Evolutionary conservation across 2,329 filamentous ascomycete species (phyloP).

Genomic region (Fusarium sp.): DNA sequence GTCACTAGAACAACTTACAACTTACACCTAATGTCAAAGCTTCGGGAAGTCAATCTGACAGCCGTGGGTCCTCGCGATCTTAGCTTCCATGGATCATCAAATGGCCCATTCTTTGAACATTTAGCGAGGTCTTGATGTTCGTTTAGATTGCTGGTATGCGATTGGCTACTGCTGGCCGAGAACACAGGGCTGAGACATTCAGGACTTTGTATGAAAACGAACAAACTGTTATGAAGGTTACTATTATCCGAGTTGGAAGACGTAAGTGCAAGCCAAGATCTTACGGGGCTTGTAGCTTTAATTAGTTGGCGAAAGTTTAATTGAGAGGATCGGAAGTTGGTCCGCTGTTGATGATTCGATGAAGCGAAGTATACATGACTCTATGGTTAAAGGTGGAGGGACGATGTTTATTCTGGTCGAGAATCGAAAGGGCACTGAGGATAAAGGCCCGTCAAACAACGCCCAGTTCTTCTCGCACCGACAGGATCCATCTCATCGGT

Average conservation of each 20-base stretch:
- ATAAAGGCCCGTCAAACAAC: too few relatives aligned
- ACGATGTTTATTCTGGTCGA: not conserved
- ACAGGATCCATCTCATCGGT: not conserved
- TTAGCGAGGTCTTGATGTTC: not conserved
- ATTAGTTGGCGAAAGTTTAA: not conserved
- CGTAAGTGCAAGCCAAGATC: not conserved
- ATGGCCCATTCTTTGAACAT: not conserved
- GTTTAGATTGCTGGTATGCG: not conserved
- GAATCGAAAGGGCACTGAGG: too few relatives aligned
- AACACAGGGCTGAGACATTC: conserved; percentile 7
- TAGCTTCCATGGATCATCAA: not conserved
- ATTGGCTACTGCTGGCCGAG: not conserved
- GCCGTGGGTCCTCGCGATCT: not conserved
- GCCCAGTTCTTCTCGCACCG: not conserved
- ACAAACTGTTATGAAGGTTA: not conserved
- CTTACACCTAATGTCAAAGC: not conserved
- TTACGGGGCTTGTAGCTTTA: not conserved
- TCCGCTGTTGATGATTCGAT: not conserved
- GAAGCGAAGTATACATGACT: too few relatives aligned
- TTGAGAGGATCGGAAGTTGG: not conserved
- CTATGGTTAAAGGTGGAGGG: not conserved
- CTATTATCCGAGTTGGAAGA: not conserved
- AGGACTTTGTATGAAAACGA: not conserved
- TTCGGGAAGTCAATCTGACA: not conserved
- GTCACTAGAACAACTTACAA: not conserved